Evolutionary conservation across 352 stramenopile species (phyloP).

Genomic region (Pythium dissimile): DNA sequence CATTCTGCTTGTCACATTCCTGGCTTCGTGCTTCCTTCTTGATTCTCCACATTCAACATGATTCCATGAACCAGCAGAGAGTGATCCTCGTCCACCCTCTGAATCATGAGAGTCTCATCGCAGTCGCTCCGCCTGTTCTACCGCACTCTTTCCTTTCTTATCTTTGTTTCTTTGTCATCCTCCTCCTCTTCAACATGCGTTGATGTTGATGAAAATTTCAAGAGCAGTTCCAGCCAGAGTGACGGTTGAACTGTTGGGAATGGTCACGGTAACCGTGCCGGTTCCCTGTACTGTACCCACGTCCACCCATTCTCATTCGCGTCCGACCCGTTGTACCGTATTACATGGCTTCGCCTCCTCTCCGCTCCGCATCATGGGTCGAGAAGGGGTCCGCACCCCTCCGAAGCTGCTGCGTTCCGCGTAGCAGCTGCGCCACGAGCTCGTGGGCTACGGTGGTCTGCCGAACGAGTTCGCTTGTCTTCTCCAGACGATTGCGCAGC

Average conservation of each 20-base stretch:
- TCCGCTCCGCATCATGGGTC: too few species aligned
- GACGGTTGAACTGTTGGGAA: too few species aligned
- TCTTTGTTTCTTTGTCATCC: neutral
- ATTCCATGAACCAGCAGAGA: too few species aligned
- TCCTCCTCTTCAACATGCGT: neutral
- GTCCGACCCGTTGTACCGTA: neutral
- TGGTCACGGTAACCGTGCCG: too few species aligned
- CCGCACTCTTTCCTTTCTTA: neutral
- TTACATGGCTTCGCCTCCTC: too few species aligned
- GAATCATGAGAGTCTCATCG: too few species aligned
- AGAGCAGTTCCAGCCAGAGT: too few species aligned
- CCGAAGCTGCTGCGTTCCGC: neutral
- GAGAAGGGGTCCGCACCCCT: neutral
- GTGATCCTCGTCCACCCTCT: neutral
- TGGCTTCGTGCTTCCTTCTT: too few species aligned
- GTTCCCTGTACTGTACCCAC: too few species aligned
- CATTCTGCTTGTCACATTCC: too few species aligned
- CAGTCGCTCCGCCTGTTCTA: neutral
- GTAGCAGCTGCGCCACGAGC: constrained; percentile 27
- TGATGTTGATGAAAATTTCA: too few species aligned
- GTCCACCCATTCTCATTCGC: constrained; percentile 6
- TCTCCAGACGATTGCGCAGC: constrained; percentile 22
- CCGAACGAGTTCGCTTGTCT: constrained; percentile 24
- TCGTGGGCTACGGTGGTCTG: constrained; percentile 25
- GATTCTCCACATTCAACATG: too few species aligned